Conservation (phyloP, 73 alveolate genomes). For the Paraurostyla sp. region DNA sequence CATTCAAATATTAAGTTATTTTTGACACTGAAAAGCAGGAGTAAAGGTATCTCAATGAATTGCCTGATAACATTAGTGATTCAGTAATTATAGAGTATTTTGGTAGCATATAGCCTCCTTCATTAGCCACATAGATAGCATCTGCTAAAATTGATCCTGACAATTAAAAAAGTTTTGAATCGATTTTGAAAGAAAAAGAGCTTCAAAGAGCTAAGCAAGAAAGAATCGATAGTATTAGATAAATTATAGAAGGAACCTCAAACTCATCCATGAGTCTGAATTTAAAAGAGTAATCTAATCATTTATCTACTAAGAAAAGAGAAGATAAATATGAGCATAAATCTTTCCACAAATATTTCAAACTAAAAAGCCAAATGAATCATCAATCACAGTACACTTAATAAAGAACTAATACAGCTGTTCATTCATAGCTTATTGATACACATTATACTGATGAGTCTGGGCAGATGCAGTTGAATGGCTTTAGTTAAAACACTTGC, state of each 20-base stretch:
- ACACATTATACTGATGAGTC: too few relatives aligned
- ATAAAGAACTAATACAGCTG: too few relatives aligned
- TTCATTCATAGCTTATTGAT: too few relatives aligned
- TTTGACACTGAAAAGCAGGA: background rate
- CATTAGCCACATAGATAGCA: background rate
- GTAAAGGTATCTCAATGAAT: conserved; percentile 11
- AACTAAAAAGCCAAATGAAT: background rate
- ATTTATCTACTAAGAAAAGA: background rate
- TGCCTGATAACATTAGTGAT: conserved; percentile 17
- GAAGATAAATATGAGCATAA: conserved; percentile 11
- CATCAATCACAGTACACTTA: too few relatives aligned
- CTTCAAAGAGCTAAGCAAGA: background rate
- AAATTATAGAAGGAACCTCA: conserved; percentile 34
- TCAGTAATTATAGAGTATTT: conserved; percentile 4
- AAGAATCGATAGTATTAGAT: conserved; percentile 32
- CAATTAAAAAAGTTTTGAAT: background rate
- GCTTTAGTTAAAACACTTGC: background rate
- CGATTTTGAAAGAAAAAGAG: conserved; percentile 8
- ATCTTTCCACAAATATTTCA: background rate
- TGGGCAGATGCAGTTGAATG: background rate
- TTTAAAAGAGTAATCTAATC: background rate
- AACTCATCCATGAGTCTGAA: too few relatives aligned
- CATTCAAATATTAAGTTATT: conserved; percentile 11
- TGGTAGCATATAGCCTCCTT: background rate
- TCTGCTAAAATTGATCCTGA: conserved; percentile 23